These are phyloP conservation scores for Xanthoconium purpureum DNA, from an alignment of 768 basidiomycete genomes.

Conservation along the genomic window DNA sequence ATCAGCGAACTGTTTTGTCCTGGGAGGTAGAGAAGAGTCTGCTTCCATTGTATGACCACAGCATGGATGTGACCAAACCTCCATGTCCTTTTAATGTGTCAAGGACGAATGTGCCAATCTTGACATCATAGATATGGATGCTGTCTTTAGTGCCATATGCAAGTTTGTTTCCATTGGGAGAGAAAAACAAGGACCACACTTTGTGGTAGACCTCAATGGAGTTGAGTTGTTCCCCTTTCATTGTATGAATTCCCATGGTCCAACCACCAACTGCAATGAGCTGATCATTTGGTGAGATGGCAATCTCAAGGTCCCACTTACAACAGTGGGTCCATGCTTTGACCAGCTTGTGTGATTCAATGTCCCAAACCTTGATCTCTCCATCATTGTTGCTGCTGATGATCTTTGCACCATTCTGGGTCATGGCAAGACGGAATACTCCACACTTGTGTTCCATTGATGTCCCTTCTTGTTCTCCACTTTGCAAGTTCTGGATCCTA, in stretches of 20 bases:
- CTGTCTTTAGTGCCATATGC: background rate
- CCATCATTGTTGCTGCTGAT: too few relatives aligned
- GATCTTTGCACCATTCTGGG: too few relatives aligned
- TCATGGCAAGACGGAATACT: background rate
- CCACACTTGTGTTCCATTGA: background rate
- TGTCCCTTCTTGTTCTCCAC: slow-evolving; percentile 2
- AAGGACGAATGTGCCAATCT: too few relatives aligned
- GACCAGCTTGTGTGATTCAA: background rate
- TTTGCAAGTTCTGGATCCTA: slow-evolving; percentile 2
- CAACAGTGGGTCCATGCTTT: slow-evolving; percentile 1
- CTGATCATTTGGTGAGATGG: slow-evolving; percentile 2
- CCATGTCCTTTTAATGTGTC: too few relatives aligned
- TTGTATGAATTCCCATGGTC: background rate
- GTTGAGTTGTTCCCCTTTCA: background rate
- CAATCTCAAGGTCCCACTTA: background rate
- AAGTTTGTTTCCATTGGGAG: background rate
- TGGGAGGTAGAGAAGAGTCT: too few relatives aligned
- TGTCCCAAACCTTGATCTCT: too few relatives aligned
- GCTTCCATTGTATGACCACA: too few relatives aligned
- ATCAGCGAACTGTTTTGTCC: background rate
- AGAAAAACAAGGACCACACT: background rate
- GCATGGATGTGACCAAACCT: background rate
- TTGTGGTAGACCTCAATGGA: background rate
- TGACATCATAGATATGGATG: background rate
- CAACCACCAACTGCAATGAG: background rate